Base-by-base conservation (phyloP, 768 basidiomycete genomes). In the Lentinula sp. region DNA sequence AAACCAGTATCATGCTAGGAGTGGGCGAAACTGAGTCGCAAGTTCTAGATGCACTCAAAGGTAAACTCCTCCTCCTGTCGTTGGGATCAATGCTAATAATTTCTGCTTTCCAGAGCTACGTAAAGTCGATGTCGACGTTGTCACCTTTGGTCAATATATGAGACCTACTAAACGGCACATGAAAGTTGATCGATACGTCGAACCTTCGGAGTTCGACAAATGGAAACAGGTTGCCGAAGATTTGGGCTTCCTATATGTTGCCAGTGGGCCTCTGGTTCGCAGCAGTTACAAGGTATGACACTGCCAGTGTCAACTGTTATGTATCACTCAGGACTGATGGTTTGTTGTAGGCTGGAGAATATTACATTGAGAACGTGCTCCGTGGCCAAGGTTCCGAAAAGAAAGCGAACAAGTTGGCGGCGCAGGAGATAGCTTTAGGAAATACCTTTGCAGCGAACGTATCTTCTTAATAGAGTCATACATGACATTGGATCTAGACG, bases 111-210 rank as follows among this genome's bases (percentile, higher is more conserved):
- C 70, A 98, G 97, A 96, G 64, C 81, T 98, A 6, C 88, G 96
- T 48, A 87, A 87, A 65, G 78, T 86, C 50, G 83, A 93, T 65
- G 95, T 98, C 49, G 96, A 98, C 69, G 96, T 99, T 5, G 94
- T 99, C 32, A 99, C 97, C 1, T 98, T 99, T 70, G 97, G 97
- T 2, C 97, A 99, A 75, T 99, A 99, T 74, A 98, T 99, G 97
- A 89, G 97, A 53, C 97, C 97, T 6, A 98, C 97, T 8, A 98
- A 98, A 74, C 84, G 88, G 32, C 97, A 99, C 74, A 98, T 99
- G 97, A 99, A 98, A 74, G 97, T 99, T 9, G 89, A 93, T 65
- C 89, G 93, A 34, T 99, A 99, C 67, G 94, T 98, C 23, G 86
- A 93, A 62, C 97, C 97, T 1, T 83, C 85, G 4, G 95, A 98